Conservation (phyloP, 176 grass and related monocot species). For the Triticum turgidum region DNA sequence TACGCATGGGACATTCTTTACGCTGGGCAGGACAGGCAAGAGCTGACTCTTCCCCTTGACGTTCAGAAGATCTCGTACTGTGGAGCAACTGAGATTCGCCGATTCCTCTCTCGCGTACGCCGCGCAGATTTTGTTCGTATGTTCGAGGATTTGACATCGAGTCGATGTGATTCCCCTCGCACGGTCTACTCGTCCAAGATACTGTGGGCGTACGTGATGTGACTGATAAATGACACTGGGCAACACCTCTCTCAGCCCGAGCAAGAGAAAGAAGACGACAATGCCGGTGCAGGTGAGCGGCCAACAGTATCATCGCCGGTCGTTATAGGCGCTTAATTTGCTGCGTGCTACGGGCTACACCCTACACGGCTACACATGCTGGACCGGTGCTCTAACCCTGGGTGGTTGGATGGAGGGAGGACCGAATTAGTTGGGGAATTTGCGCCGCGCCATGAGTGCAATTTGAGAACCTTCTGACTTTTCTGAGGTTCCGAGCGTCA, state of each 20-base stretch:
- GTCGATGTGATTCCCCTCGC: not conserved
- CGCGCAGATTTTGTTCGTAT: not conserved
- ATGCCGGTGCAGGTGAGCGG: not conserved
- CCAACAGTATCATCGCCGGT: not conserved
- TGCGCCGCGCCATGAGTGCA: not conserved
- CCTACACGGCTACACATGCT: too few species aligned
- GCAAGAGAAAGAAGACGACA: too few species aligned
- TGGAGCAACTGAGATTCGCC: not conserved
- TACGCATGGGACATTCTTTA: conserved; percentile 20
- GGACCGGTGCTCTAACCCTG: not conserved
- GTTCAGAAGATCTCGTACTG: not conserved
- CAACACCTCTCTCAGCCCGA: not conserved
- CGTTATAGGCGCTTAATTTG: not conserved
- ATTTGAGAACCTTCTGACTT: not conserved
- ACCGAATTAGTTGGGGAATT: not conserved
- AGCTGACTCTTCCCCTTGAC: not conserved
- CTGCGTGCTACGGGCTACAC: not conserved
- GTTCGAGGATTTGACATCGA: not conserved
- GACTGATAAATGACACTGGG: not conserved
- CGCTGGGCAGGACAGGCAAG: not conserved
- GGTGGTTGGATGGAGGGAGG: not conserved
- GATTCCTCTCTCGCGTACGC: not conserved
- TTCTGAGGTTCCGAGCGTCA: not conserved
- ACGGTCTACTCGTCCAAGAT: not conserved
- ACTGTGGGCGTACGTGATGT: not conserved